Evolutionary conservation across 2,329 filamentous ascomycete genomes (phyloP).

Genomic region (Colletotrichum limetticola): DNA sequence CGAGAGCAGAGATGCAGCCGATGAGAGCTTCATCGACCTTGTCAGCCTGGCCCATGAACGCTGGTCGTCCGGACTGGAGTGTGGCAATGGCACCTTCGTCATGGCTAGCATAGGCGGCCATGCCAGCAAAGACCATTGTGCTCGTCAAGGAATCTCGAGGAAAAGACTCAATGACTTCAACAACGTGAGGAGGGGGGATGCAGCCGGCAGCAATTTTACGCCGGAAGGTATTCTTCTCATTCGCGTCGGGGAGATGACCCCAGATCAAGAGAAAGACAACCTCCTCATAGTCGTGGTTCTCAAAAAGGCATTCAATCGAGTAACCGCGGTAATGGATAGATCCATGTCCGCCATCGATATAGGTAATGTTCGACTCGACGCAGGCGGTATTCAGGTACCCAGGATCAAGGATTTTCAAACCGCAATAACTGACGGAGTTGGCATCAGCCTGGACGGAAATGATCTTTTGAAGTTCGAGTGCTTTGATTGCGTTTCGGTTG

Average conservation of each 20-base stretch:
- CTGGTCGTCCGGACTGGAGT: background rate
- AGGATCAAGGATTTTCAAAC: conserved; percentile 10
- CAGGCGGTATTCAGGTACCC: conserved; percentile 19
- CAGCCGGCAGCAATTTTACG: conserved; percentile 2
- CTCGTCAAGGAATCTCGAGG: conserved; percentile 45
- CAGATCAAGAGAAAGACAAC: conserved; percentile 51
- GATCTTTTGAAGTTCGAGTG: conserved; percentile 44
- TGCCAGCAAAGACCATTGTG: conserved; percentile 49
- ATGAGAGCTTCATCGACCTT: conserved; percentile 14
- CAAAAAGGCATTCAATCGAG: conserved; percentile 39
- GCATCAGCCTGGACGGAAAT: conserved; percentile 40
- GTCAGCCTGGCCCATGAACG: background rate
- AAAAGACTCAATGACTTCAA: conserved; percentile 23
- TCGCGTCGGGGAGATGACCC: conserved; percentile 46
- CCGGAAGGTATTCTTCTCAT: conserved; percentile 40
- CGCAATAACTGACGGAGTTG: background rate
- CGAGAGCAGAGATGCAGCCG: conserved; percentile 2
- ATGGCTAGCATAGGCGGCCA: conserved; percentile 46
- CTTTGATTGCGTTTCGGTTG: conserved; percentile 43
- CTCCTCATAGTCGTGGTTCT: conserved; percentile 39
- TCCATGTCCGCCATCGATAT: conserved; percentile 46
- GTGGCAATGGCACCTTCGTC: conserved; percentile 43
- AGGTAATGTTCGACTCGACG: conserved; percentile 39
- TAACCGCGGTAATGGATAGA: conserved; percentile 47
- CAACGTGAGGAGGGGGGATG: conserved; percentile 3